Evolutionary conservation across 2,329 filamentous ascomycete genomes (phyloP), one percentile per base, ranked within the genome.

Genomic region (Chrysoporthe puriensis): DNA sequence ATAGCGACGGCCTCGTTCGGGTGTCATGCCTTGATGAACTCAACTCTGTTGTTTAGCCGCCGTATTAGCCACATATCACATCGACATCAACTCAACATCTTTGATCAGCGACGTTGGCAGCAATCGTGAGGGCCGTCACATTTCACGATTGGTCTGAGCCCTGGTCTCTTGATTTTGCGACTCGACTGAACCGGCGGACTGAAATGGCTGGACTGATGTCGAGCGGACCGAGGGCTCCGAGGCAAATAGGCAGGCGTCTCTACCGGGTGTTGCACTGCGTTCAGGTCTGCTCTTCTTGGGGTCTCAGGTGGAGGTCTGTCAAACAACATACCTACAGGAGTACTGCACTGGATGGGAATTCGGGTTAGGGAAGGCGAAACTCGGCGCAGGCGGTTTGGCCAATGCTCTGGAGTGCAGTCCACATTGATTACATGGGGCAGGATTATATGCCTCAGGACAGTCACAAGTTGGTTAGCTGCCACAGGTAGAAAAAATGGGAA

Each of bases 1-100:
- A 75, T 73, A 73, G 72, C 74, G 74, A 74, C 62, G 66, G 66
- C 66, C 63, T 70, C 54, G 63, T 63, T 56, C 48, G 60, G 63
- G 66, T 44, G 52, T 64, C 32, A 48, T 43, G 60, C 43, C 66
- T 60, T 46, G 42, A 61, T 57, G 68, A 65, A 21, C 62, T 65
- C 62, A 46, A 60, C 64, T 58, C 63, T 48, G 18, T 50, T 36
- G 34, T 56, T 59, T 63, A 42, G 46, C 50, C 57, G 57, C 34
- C 21, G 18, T 43, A 36, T 43, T 42, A 62, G 43, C 56, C 46
- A 50, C 46, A 48, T 58, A 42, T 26, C 48, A 36, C 46, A 66
- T 59, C 50, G 40, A 52, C 42, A 42, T 43, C 34, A 14, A 26
- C 26, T 2, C 11, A 63, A 36, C 52, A 54, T 52, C 44, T 34